Base-by-base conservation (phyloP, 2,329 filamentous ascomycete species). In the Annulohypoxylon truncatum region DNA sequence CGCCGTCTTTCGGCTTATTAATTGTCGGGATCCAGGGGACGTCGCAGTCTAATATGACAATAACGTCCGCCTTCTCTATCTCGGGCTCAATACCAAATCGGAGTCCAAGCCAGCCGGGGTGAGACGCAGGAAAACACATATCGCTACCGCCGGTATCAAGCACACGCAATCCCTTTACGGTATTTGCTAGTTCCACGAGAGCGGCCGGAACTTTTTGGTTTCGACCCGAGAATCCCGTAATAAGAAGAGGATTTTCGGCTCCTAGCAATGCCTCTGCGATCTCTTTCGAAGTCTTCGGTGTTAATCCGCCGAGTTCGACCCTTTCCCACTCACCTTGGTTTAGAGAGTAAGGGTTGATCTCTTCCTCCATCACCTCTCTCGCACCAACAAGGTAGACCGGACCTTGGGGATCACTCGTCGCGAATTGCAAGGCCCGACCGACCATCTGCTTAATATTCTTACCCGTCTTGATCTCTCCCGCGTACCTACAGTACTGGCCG, bases 21-120 rank as follows among this genome's bases (percentile, higher is more conserved):
- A 89, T 88, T 0, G 93, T 96, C n/a, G 90, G 89, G 59, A 97
- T 94, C 93, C 94, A 97, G 0, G 94, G 94, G 0, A 97, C 93
- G 75, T 97, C 94, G 69, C 93, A 96, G 78, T 97, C 92, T 22
- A 97, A 76, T 2, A 97, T 90, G 0, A 97, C 71, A 64, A 97
- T 96, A 9, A 93, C 87, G 76, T 97, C 95, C 0, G 94, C 93
- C 0, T 88, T 88, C 63, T 84, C 86, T 75, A 97, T 92, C 42
- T 84, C 83, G 1, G 92, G 88, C 54, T 97, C 91, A 2, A 87
- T 84, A 2, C 93, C 93, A 72, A 90, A 96, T 44, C 89, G 85
- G 54, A 96, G 77, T 1, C 94, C 90, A 10, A 93, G 76, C 81
- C 87, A 92, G 0, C 80, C 87, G 1, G 85, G 87, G 72, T 94